A percentile compares a stretch with the other conserved stretches of the same genome.
phyloP scores from a whole-genome alignment of 2,329 filamentous ascomycete genomes.

The Calonectria fujianensis region DNA sequence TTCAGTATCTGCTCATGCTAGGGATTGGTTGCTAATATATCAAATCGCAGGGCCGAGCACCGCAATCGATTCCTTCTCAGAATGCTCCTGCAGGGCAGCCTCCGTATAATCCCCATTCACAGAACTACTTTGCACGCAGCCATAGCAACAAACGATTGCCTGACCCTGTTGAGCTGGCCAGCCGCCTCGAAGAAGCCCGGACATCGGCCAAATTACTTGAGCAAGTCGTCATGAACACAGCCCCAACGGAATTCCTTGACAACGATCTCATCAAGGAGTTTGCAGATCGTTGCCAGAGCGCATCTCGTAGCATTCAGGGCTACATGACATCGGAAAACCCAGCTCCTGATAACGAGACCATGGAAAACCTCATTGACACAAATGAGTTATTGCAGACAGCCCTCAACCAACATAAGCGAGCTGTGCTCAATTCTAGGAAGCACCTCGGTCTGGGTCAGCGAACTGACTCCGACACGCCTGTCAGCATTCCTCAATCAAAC shows the following conservation, averaged over 20 bases:
- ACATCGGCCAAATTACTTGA: conserved; percentile 94
- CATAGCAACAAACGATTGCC: conserved; percentile 74
- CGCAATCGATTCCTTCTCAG: conserved; percentile 42
- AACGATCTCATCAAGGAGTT: conserved; percentile 98
- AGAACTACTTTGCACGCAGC: conserved; percentile 75
- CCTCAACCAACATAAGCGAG: conserved; percentile 88
- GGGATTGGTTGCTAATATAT: conserved; percentile 37
- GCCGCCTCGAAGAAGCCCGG: conserved; percentile 90
- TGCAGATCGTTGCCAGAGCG: conserved; percentile 87
- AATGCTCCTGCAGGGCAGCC: conserved; percentile 32
- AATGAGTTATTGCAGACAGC: conserved; percentile 93
- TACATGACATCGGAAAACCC: conserved; percentile 90
- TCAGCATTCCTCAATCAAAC: conserved; percentile 55
- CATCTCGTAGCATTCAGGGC: conserved; percentile 86
- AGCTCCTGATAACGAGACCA: conserved; percentile 91
- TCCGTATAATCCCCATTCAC: conserved; percentile 62
- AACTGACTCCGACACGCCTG: conserved; percentile 55
- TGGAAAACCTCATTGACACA: conserved; percentile 94
- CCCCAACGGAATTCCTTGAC: conserved; percentile 81
- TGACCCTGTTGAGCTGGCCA: conserved; percentile 83
- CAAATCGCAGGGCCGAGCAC: conserved; percentile 47
- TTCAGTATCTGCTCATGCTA: background rate
- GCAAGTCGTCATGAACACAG: conserved; percentile 92
- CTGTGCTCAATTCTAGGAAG: conserved; percentile 79
- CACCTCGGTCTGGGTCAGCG: conserved; percentile 65